Percentiles rank a stretch among this genome's conserved stretches.
Conservation (phyloP, 2,329 filamentous ascomycete genomes). For the Microdochium bolleyi region DNA sequence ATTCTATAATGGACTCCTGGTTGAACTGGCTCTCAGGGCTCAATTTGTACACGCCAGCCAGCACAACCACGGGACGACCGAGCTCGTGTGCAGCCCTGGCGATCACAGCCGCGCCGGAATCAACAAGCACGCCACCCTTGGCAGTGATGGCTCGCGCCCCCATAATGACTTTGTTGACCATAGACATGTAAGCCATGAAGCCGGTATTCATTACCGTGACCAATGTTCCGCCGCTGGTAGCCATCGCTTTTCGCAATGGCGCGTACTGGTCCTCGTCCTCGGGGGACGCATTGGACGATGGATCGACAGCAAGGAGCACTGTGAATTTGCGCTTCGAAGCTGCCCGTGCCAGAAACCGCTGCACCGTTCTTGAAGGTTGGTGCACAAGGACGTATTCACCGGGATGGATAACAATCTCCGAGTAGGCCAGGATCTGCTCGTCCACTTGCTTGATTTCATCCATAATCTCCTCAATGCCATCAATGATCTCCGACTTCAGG, state of each 20-base stretch:
- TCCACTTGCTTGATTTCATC: conserved; percentile 92
- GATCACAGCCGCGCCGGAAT: conserved; percentile 75
- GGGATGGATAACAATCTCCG: conserved; percentile 86
- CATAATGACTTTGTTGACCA: conserved; percentile 91
- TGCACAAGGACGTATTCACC: conserved; percentile 90
- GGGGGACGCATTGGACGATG: conserved; percentile 22
- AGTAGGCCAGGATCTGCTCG: conserved; percentile 82
- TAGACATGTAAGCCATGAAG: conserved; percentile 88
- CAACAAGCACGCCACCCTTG: conserved; percentile 78
- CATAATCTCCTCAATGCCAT: conserved; percentile 91
- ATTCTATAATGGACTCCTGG: conserved; percentile 75
- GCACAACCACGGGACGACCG: conserved; percentile 76
- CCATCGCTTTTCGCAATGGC: conserved; percentile 69
- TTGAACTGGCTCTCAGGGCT: conserved; percentile 85
- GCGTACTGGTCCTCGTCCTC: conserved; percentile 31
- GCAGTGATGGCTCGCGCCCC: conserved; percentile 81
- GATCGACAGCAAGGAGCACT: conserved; percentile 71
- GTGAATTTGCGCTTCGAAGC: conserved; percentile 89
- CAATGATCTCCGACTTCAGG: conserved; percentile 82
- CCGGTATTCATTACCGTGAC: conserved; percentile 79
- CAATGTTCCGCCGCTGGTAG: conserved; percentile 69
- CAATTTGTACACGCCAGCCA: conserved; percentile 89
- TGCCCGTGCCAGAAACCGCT: conserved; percentile 81
- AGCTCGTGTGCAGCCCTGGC: conserved; percentile 78
- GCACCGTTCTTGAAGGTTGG: conserved; percentile 77